Conservation (phyloP, 1,284 basidiomycete genomes). For the Sporisorium reilianum region DNA sequence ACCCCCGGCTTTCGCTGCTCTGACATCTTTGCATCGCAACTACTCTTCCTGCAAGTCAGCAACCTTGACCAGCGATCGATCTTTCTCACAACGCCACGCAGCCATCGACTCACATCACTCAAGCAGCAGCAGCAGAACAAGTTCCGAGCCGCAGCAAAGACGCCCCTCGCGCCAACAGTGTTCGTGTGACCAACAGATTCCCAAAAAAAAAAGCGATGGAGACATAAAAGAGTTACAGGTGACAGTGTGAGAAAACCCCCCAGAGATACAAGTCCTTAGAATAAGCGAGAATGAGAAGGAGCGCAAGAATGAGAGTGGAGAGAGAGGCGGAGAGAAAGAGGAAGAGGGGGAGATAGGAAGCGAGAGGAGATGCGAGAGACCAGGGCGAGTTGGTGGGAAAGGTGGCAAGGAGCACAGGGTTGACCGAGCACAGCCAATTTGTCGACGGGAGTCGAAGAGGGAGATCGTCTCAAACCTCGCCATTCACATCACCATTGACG, state of each 20-base stretch:
- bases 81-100: too few species aligned
- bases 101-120: too few species aligned
- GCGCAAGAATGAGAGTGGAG: background rate
- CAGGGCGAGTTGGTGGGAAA: background rate
- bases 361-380: background rate
- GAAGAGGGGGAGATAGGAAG: background rate
- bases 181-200: slow-evolving; percentile 3
- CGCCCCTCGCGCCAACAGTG: too few species aligned
- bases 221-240: slow-evolving; percentile 1
- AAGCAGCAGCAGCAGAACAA: too few species aligned
- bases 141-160: too few species aligned
- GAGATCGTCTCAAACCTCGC: background rate
- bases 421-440: too few species aligned
- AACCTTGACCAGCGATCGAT: too few species aligned
- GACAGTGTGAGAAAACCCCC: background rate
- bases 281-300: background rate
- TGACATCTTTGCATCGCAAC: too few species aligned
- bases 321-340: background rate
- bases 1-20: too few species aligned
- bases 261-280: background rate
- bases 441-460: too few species aligned
- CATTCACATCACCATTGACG: background rate
- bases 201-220: background rate
- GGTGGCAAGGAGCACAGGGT: too few species aligned
- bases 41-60: too few species aligned